phyloP scores from a whole-genome alignment of 1,139 yeast species.

The Scheffersomyces parashehatae region DNA sequence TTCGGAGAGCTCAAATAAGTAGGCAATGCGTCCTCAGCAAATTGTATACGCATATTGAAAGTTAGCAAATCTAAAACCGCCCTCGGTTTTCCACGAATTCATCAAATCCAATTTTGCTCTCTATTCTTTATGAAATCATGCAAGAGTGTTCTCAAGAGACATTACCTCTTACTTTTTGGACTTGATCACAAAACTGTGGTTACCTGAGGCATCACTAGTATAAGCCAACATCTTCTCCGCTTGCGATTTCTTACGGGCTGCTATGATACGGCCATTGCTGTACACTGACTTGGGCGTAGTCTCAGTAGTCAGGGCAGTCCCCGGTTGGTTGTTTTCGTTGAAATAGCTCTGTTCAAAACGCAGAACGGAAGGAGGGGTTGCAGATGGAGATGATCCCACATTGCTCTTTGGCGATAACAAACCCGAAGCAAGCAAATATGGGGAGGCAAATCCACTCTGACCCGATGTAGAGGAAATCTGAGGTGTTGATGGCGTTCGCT shows the following conservation, averaged over 20 bases:
- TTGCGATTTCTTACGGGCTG: conserved; percentile 27
- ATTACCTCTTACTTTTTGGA: conserved; percentile 24
- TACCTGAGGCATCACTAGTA: conserved; percentile 45
- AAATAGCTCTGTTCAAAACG: conserved; percentile 12
- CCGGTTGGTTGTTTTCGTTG: conserved; percentile 8
- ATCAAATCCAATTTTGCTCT: no score
- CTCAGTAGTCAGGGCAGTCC: conserved; percentile 6
- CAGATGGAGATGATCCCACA: conserved; percentile 21
- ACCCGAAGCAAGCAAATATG: conserved; percentile 61
- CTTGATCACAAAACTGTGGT: conserved; percentile 42
- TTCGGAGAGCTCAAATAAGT: no score
- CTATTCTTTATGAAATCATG: neutral
- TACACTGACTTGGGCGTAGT: conserved; percentile 25
- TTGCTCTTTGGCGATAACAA: conserved; percentile 46
- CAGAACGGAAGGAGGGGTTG: conserved; percentile 20
- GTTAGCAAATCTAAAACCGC: no score
- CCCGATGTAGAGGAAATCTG: conserved; percentile 20
- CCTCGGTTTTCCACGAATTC: no score
- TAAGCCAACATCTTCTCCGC: conserved; percentile 41
- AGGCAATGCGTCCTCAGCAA: no score
- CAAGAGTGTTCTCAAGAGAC: neutral
- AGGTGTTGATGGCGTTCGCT: conserved; percentile 34
- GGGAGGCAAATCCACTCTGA: conserved; percentile 56
- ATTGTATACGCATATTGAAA: no score
- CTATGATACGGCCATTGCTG: conserved; percentile 25